A percentile compares a stretch with the other conserved stretches of the same genome.
Conservation (phyloP, 176 grass and related monocot genomes). For the Chrysopogon serrulatus region DNA sequence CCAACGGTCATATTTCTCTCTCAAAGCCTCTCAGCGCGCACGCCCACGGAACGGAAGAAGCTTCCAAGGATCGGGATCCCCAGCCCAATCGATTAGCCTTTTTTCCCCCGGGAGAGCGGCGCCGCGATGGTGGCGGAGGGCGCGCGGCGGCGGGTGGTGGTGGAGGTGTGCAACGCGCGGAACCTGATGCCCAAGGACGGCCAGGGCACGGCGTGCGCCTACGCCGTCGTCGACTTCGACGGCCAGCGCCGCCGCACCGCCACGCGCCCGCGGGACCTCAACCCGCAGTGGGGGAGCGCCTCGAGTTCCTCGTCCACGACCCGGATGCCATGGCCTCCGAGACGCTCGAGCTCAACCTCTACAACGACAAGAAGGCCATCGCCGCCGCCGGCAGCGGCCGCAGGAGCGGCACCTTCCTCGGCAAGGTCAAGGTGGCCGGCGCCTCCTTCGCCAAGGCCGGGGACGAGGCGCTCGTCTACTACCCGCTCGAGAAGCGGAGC, state of each 20-base stretch:
- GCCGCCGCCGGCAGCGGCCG: conserved; percentile 23
- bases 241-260: conserved; percentile 91
- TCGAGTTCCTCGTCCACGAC: conserved; percentile 83
- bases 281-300: conserved; percentile 86
- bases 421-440: conserved; percentile 84
- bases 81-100: neutral
- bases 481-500: conserved; percentile 93
- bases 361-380: conserved; percentile 86
- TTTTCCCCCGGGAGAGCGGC: neutral
- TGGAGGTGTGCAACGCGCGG: conserved; percentile 87
- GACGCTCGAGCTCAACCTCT: conserved; percentile 86
- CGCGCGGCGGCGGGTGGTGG: conserved; percentile 56
- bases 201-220: conserved; percentile 89
- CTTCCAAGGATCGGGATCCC: conserved; percentile 4
- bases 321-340: conserved; percentile 44
- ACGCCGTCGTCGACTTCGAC: conserved; percentile 96
- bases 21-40: neutral
- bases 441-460: conserved; percentile 54
- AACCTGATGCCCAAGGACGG: conserved; percentile 99
- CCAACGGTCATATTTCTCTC: conserved; percentile 36
- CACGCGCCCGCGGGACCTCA: conserved; percentile 72
- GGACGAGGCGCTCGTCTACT: conserved; percentile 74
- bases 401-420: conserved; percentile 69
- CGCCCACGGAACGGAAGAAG: neutral
- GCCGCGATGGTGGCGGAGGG: conserved; percentile 46